These are phyloP conservation scores for Hordeum pubiflorum DNA, from an alignment of 202 grass and related monocot species.

Conservation along the genomic window DNA sequence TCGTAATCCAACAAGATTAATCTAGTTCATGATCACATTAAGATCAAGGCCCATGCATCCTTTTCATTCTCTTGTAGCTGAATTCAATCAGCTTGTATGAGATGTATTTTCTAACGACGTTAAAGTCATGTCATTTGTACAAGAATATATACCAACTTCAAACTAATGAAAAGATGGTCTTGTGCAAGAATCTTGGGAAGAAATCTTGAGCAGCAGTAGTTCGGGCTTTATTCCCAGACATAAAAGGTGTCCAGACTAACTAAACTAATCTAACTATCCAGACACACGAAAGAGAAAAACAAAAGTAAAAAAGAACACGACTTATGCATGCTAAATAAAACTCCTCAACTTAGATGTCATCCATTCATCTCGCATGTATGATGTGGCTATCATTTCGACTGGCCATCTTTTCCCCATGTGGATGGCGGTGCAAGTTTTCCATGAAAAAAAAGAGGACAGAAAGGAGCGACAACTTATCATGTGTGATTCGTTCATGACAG, in stretches of 20 bases:
- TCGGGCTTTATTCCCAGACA: not conserved
- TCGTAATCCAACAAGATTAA: not conserved
- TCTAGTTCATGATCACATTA: not conserved
- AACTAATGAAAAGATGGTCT: not conserved
- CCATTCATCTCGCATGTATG: too few relatives aligned
- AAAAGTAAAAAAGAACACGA: too few relatives aligned
- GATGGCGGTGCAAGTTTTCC: too few relatives aligned
- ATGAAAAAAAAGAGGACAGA: not conserved
- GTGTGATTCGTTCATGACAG: not conserved
- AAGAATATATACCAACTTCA: not conserved
- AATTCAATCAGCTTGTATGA: not conserved
- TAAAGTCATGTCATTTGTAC: not conserved
- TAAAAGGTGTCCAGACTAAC: not conserved
- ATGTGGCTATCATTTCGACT: too few relatives aligned
- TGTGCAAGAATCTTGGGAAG: not conserved
- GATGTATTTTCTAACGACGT: too few relatives aligned
- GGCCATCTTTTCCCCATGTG: too few relatives aligned
- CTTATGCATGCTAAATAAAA: too few relatives aligned
- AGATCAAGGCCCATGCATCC: not conserved
- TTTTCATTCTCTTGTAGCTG: not conserved
- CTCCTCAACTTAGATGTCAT: too few relatives aligned
- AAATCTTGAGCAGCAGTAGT: not conserved
- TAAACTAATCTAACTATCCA: not conserved
- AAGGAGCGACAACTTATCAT: not conserved
- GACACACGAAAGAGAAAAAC: too few relatives aligned